phyloP scores from a whole-genome alignment of 352 stramenopile species.

The Phytophthora europaea region DNA sequence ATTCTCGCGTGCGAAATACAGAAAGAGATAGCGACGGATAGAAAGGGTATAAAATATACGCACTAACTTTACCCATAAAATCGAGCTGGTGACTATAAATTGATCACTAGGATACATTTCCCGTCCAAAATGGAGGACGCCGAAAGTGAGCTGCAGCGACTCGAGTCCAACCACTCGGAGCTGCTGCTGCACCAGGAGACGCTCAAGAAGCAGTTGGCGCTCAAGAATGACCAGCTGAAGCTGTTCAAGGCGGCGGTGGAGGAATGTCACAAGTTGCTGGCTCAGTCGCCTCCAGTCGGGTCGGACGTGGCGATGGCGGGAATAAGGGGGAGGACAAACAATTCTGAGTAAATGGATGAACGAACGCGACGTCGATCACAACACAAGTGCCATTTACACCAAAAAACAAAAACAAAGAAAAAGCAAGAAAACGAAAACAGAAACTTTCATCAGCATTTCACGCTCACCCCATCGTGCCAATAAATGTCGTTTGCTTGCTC shows the following conservation, averaged over 20 bases:
- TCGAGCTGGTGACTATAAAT: no score
- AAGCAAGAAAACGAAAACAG: conserved; percentile 23
- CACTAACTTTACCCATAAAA: no score
- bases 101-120: no score
- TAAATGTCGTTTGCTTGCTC: conserved; percentile 37
- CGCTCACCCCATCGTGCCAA: conserved; percentile 37
- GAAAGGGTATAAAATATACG: no score
- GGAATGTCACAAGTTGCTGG: conserved; percentile 36
- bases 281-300: background rate
- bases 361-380: conserved; percentile 27
- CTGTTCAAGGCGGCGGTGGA: conserved; percentile 49
- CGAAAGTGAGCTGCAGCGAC: conserved; percentile 54
- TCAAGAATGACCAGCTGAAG: conserved; percentile 56
- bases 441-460: conserved; percentile 46
- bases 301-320: conserved; percentile 9
- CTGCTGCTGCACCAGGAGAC: conserved; percentile 67
- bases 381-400: conserved; percentile 42
- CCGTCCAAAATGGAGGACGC: background rate
- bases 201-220: conserved; percentile 53
- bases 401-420: conserved; percentile 12
- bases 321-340: background rate
- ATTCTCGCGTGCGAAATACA: no score
- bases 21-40: no score
- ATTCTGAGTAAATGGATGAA: conserved; percentile 5
- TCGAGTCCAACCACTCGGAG: conserved; percentile 71